Evolutionary conservation across 2,329 filamentous ascomycete species (phyloP).

Genomic region (Calonectria hawksworthii): DNA sequence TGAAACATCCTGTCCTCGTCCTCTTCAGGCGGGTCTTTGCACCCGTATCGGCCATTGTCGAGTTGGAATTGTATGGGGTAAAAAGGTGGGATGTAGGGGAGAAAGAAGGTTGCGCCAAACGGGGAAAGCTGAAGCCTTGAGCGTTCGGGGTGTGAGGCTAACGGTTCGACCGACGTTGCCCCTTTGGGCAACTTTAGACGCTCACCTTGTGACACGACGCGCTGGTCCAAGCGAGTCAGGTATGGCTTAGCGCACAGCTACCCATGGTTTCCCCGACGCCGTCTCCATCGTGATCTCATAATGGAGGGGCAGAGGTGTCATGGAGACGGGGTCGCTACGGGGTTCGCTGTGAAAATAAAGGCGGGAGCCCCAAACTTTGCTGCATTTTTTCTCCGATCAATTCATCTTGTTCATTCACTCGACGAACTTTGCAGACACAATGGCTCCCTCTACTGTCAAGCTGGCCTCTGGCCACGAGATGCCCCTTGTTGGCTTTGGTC

Average conservation of each 20-base stretch:
- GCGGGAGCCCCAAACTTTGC: neutral
- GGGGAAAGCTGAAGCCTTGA: constrained; percentile 42
- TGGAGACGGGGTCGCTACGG: constrained; percentile 20
- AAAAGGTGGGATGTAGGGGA: constrained; percentile 25
- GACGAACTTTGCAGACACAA: constrained; percentile 19
- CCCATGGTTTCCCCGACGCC: constrained; percentile 26
- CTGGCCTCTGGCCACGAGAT: constrained; percentile 44
- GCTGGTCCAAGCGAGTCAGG: constrained; percentile 23
- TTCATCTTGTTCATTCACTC: constrained; percentile 7
- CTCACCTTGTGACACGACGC: neutral
- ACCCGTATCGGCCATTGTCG: constrained; percentile 32
- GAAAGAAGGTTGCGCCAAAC: constrained; percentile 28
- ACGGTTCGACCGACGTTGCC: constrained; percentile 23
- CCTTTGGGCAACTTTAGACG: constrained; percentile 34
- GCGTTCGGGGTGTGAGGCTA: constrained; percentile 7
- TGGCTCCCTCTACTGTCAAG: constrained; percentile 40
- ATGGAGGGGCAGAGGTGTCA: constrained; percentile 30
- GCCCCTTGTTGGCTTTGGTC: constrained; percentile 69
- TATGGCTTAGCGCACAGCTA: constrained; percentile 30
- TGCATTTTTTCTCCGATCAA: neutral
- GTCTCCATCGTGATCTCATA: constrained; percentile 14
- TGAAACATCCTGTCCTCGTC: constrained; percentile 61
- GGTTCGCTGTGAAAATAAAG: constrained; percentile 20
- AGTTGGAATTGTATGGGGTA: constrained; percentile 17
- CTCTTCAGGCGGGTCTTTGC: constrained; percentile 46